Base-by-base conservation (phyloP, 345 rosid genomes). In the Geranium brycei region DNA sequence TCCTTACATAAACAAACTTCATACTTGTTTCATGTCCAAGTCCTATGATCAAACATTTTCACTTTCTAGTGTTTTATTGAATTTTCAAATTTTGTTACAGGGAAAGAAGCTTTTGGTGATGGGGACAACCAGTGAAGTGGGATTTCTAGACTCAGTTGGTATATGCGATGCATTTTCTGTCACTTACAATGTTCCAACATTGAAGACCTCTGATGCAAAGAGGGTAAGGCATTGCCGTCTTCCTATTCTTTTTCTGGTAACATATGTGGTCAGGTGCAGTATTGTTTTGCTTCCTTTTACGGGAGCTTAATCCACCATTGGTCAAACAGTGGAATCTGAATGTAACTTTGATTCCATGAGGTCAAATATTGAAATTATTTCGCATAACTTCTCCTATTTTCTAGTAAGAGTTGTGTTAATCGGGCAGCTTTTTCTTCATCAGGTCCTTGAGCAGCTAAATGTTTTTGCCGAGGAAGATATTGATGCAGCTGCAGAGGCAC, bases 41-140 rank as follows among this genome's bases (percentile, higher is more conserved):
- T 3, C n/a, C n/a, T 15, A 17, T n/a, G 18, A 17, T 57, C 3
- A 18, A 47, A 47, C 53, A 8, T 7, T 35, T 14, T 19, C 16
- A 51, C 15, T 61, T 17, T 38, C 61, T 62, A 60, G 8, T 35
- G n/a, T 18, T 51, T 4, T 17, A 53, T 63, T 40, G 58, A 32
- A 12, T 60, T 65, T 35, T 2, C 68, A 41, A 61, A 60, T 55
- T 67, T 64, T 69, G 1, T 69, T 61, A 73, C 80, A 93, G 95
- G 97, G 96, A 32, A 93, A 86, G 67, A 92, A 88, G 51, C 96
- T 93, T 75, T 71, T 93, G 28, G 97, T 93, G 69, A 72, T 92
- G 12, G 97, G 98, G 63, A 92, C 98, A 65, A 89, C 98, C 17
- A 92, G 98, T 74, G 88, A 92, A 73, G 77, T 87, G 58, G 74